Evolutionary conservation across 2,329 filamentous ascomycete genomes (phyloP).

Genomic region (Cladobotryum mycophilum): DNA sequence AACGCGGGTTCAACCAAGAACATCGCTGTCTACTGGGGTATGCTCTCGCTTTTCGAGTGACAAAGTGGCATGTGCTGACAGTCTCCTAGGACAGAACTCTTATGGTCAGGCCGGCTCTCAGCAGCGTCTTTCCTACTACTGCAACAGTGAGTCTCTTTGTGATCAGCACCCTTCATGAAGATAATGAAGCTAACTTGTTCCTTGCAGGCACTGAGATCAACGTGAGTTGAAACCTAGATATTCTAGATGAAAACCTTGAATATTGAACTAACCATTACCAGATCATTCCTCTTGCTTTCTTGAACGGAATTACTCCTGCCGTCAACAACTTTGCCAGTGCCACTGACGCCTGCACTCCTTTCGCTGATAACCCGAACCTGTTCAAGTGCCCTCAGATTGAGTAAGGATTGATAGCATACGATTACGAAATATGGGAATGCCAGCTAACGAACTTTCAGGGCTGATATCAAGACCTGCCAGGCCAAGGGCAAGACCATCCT

Average conservation of each 20-base stretch:
- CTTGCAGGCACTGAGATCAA: slow-evolving; percentile 39
- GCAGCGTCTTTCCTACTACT: slow-evolving; percentile 52
- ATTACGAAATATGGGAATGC: too few species aligned
- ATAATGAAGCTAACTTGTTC: slow-evolving; percentile 13
- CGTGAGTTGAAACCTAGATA: slow-evolving; percentile 23
- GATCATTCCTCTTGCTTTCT: slow-evolving; percentile 59
- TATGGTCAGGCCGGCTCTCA: slow-evolving; percentile 44
- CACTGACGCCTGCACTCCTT: slow-evolving; percentile 54
- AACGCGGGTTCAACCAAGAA: slow-evolving; percentile 43
- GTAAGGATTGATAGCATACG: slow-evolving; percentile 34
- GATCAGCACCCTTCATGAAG: neutral
- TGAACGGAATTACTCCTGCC: slow-evolving; percentile 49
- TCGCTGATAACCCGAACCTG: slow-evolving; percentile 47
- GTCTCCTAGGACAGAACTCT: slow-evolving; percentile 51
- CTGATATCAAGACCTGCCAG: slow-evolving; percentile 56
- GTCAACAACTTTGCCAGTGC: slow-evolving; percentile 60
- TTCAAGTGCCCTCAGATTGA: slow-evolving; percentile 59
- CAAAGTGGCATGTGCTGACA: neutral
- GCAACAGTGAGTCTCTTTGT: slow-evolving; percentile 39
- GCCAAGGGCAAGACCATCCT: slow-evolving; percentile 60
- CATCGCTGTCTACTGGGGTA: slow-evolving; percentile 62
- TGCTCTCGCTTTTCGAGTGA: slow-evolving; percentile 7
- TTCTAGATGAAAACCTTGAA: too few species aligned
- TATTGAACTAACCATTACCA: neutral
- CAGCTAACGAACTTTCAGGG: slow-evolving; percentile 21